These are phyloP conservation scores for Leccinum colubrinum DNA, from an alignment of 1,284 basidiomycete species.

Conservation along the genomic window DNA sequence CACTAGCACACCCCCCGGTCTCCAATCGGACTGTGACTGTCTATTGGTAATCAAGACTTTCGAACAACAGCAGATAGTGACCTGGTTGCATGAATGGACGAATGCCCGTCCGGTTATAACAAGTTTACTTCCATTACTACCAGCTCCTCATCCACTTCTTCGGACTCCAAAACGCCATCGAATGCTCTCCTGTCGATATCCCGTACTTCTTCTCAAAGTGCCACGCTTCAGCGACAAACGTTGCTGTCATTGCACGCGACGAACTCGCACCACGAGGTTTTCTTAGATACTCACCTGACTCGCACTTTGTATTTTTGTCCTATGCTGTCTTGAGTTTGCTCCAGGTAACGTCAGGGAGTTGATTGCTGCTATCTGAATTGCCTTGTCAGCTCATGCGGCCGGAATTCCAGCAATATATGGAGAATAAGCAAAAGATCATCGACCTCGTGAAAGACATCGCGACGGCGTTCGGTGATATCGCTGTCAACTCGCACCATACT, in stretches of 20 bases:
- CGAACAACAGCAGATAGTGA: slow-evolving; percentile 68
- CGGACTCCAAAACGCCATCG: slow-evolving; percentile 90
- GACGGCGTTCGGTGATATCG: slow-evolving; percentile 70
- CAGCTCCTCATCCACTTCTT: slow-evolving; percentile 91
- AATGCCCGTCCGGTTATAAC: slow-evolving; percentile 22
- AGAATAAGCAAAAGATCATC: slow-evolving; percentile 71
- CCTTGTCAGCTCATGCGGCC: slow-evolving; percentile 68
- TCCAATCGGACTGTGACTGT: slow-evolving; percentile 89
- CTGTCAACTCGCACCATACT: slow-evolving; percentile 76
- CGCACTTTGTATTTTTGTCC: slow-evolving; percentile 87
- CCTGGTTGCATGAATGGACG: slow-evolving; percentile 69
- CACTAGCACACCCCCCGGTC: slow-evolving; percentile 76
- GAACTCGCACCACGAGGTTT: slow-evolving; percentile 74
- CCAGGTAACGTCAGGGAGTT: slow-evolving; percentile 56
- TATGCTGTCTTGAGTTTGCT: slow-evolving; percentile 87
- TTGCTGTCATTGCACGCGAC: slow-evolving; percentile 71
- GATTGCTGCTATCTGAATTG: slow-evolving; percentile 8
- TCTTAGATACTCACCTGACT: slow-evolving; percentile 86
- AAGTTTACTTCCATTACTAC: slow-evolving; percentile 79
- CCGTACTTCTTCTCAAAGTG: slow-evolving; percentile 87
- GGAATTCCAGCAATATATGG: slow-evolving; percentile 75
- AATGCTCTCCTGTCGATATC: slow-evolving; percentile 70
- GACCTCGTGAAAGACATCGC: slow-evolving; percentile 80
- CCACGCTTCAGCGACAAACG: slow-evolving; percentile 71
- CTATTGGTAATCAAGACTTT: slow-evolving; percentile 80